Conservation (phyloP, 164 flowering plant species). For the Chimonanthus salicifolius region DNA sequence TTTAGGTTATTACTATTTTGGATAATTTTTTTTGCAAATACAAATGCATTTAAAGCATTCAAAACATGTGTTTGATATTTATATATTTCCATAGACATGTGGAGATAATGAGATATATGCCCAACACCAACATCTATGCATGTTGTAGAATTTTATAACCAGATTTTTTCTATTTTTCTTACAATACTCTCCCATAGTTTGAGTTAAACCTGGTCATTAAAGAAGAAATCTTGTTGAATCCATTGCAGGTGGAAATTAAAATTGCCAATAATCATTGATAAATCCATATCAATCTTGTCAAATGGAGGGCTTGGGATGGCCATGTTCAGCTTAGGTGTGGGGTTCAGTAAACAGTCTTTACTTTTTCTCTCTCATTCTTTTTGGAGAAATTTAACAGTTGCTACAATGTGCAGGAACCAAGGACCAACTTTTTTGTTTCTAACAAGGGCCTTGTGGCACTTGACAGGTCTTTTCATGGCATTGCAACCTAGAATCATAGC, state of each 20-base stretch:
- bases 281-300: constrained; percentile 54
- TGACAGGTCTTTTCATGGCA: constrained; percentile 78
- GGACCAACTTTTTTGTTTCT: not conserved
- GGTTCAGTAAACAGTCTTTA: too few species aligned
- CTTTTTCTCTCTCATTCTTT: too few species aligned
- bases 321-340: constrained; percentile 83
- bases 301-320: constrained; percentile 93
- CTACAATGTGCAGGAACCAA: not conserved
- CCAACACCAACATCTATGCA: not conserved
- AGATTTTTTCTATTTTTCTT: not conserved
- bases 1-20: not conserved
- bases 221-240: constrained; percentile 3
- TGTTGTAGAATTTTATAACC: not conserved
- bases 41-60: too few species aligned
- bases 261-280: constrained; percentile 45
- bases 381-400: not conserved
- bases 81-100: not conserved
- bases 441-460: constrained; percentile 3
- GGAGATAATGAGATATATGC: not conserved
- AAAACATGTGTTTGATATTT: not conserved
- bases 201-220: not conserved
- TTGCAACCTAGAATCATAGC: constrained; percentile 51
- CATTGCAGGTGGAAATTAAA: constrained; percentile 53
- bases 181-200: not conserved
- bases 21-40: too few species aligned